phyloP scores from a whole-genome alignment of 2,329 filamentous ascomycete genomes.

The Fusarium circinatum region DNA sequence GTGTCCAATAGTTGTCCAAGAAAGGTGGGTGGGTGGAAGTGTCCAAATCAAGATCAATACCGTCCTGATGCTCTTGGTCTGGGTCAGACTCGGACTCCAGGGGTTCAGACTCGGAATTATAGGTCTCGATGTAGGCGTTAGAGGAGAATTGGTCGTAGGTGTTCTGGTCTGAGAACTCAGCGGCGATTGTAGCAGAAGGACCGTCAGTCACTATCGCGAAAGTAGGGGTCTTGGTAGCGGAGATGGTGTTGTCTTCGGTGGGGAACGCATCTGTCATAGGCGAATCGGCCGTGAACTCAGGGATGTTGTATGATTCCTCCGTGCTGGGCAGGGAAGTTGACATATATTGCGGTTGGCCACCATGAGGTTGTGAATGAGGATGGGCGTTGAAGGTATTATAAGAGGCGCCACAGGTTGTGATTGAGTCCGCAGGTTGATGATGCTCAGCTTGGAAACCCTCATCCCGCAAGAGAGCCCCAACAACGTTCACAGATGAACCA shows the following conservation, averaged over 20 bases:
- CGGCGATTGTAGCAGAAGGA: neutral
- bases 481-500: constrained; percentile 12
- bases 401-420: constrained; percentile 10
- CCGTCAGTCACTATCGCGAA: constrained; percentile 8
- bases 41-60: constrained; percentile 15
- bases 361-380: constrained; percentile 12
- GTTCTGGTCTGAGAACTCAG: constrained; percentile 4
- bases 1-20: constrained; percentile 8
- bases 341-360: constrained; percentile 5
- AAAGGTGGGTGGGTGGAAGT: constrained; percentile 4
- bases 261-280: constrained; percentile 36
- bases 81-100: constrained; percentile 5
- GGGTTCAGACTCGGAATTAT: constrained; percentile 11
- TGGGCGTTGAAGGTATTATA: constrained; percentile 2
- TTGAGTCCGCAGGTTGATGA: constrained; percentile 7
- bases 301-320: constrained; percentile 13
- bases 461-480: constrained; percentile 30
- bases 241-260: constrained; percentile 16
- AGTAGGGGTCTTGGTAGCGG: constrained; percentile 20
- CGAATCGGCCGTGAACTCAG: constrained; percentile 21
- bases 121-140: neutral
- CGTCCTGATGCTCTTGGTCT: constrained; percentile 12
- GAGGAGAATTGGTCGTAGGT: constrained; percentile 7
- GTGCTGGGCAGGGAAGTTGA: neutral
- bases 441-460: constrained; percentile 34